Conservation (phyloP, 805 yeast species). For the Myxozyma mucilagina region DNA sequence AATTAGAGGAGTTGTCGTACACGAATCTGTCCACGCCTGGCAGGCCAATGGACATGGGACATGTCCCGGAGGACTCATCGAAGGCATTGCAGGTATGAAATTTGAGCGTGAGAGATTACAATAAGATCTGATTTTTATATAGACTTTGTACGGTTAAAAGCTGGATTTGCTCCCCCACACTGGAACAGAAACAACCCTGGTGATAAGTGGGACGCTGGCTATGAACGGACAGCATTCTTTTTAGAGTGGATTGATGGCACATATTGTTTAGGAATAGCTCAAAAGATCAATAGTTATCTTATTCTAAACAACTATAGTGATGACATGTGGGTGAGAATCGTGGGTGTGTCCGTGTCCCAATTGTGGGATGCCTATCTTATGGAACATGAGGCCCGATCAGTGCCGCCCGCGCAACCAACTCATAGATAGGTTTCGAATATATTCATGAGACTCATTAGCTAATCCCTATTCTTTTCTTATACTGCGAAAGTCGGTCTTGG, state of each 20-base stretch:
- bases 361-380: conserved; percentile 1
- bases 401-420: conserved; percentile 6
- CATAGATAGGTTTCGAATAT: neutral
- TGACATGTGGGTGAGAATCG: neutral
- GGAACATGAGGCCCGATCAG: neutral
- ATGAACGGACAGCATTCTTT: conserved; percentile 13
- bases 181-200: conserved; percentile 1
- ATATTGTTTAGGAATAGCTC: neutral
- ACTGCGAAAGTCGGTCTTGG: conserved; percentile 10
- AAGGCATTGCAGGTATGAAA: conserved; percentile 14
- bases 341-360: neutral
- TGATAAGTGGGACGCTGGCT: conserved; percentile 16
- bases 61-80: conserved; percentile 9
- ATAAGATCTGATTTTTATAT: neutral
- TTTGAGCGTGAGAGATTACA: neutral
- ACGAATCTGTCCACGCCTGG: conserved; percentile 13
- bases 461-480: conserved; percentile 13
- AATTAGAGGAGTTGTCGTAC: conserved; percentile 12
- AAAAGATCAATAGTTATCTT: neutral
- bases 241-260: conserved; percentile 11
- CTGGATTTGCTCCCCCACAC: conserved; percentile 18
- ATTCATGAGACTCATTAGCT: neutral
- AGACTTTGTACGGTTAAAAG: conserved; percentile 14
- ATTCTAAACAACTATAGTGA: neutral
- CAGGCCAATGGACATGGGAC: conserved; percentile 16